Conservation (phyloP, 371 early-diverging fungal species). For the Mortierella sp. region DNA sequence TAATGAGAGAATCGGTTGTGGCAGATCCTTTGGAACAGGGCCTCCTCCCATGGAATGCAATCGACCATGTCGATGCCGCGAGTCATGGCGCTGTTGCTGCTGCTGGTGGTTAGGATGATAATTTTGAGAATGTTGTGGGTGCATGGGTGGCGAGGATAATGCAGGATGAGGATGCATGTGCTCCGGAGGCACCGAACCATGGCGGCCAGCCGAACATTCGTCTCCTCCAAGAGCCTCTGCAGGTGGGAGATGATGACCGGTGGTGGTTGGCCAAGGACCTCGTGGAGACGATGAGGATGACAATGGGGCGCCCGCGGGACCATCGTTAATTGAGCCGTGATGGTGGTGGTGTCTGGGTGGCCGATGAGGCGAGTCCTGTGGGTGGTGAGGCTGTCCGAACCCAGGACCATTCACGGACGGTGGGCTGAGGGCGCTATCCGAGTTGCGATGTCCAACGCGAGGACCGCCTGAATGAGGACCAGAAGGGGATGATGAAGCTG, state of each 20-base stretch:
- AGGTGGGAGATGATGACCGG: background rate
- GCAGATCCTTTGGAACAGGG: slow-evolving; percentile 21
- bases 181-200: background rate
- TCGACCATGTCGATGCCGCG: slow-evolving; percentile 34
- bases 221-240: background rate
- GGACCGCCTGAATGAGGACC: background rate
- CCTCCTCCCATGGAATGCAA: slow-evolving; percentile 34
- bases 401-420: background rate
- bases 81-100: slow-evolving; percentile 19
- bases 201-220: background rate
- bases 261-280: background rate
- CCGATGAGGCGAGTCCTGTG: background rate
- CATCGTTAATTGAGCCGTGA: slow-evolving; percentile 1
- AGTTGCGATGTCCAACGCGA: background rate
- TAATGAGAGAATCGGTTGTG: slow-evolving; percentile 35
- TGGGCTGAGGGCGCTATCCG: background rate
- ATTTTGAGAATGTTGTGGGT: background rate
- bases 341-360: slow-evolving; percentile 2
- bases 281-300: slow-evolving; percentile 8
- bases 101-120: background rate
- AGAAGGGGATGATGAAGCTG: background rate
- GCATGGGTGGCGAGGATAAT: background rate
- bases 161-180: slow-evolving; percentile 2
- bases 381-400: background rate
- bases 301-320: background rate